Evolutionary conservation across 495 filamentous ascomycete genomes (phyloP).

Genomic region (Daldinia concentrica): DNA sequence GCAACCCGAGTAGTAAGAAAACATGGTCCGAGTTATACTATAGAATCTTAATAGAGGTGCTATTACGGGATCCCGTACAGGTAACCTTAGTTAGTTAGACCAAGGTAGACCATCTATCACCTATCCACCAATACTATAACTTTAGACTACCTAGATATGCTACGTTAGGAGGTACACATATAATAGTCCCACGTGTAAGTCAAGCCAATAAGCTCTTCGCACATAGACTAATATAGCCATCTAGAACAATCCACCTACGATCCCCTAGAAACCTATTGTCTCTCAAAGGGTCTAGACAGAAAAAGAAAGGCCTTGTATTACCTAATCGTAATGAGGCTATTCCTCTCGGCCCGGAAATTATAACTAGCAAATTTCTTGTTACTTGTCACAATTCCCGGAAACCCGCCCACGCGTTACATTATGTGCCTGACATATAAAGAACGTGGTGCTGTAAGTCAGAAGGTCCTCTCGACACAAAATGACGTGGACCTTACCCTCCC

Average conservation of each 20-base stretch:
- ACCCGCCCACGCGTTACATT: slow-evolving; percentile 35
- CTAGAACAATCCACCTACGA: neutral
- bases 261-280: neutral
- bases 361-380: slow-evolving; percentile 13
- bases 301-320: neutral
- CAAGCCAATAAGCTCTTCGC: neutral
- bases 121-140: no score
- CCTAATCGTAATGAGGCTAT: slow-evolving; percentile 6
- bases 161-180: no score
- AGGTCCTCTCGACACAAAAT: slow-evolving; percentile 26
- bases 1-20: slow-evolving; percentile 24
- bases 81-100: slow-evolving; percentile 16
- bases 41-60: slow-evolving; percentile 28
- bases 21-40: slow-evolving; percentile 26
- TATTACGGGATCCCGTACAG: slow-evolving; percentile 28
- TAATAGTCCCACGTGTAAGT: slow-evolving; percentile 22
- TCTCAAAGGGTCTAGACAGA: neutral
- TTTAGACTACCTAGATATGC: no score
- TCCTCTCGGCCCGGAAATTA: slow-evolving; percentile 16
- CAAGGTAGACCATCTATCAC: neutral
- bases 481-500: slow-evolving; percentile 31
- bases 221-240: neutral
- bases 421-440: slow-evolving; percentile 42
- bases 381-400: slow-evolving; percentile 40
- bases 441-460: slow-evolving; percentile 45